These are phyloP conservation scores for Scutellaria minor DNA, from an alignment of 257 asterid genomes.

Conservation along the genomic window DNA sequence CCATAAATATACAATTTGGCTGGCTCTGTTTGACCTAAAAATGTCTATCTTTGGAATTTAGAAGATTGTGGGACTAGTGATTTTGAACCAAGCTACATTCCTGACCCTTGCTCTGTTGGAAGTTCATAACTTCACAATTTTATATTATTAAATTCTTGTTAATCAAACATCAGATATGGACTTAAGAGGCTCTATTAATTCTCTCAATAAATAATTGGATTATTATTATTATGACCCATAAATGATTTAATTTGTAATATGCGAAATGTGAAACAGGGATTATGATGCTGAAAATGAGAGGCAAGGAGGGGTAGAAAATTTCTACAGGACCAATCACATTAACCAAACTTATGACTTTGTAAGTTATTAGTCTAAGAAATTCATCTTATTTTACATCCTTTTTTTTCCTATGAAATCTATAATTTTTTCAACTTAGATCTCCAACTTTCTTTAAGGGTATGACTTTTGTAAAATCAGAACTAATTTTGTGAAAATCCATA, in stretches of 20 bases:
- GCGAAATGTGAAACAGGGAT: constrained; percentile 55
- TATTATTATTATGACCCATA: not conserved
- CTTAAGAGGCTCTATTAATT: too few relatives aligned
- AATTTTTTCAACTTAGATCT: too few relatives aligned
- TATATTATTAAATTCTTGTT: not conserved
- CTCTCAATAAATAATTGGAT: not conserved
- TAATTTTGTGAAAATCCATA: too few relatives aligned
- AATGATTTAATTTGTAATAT: not conserved
- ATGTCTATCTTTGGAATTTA: constrained; percentile 7
- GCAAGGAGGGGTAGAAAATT: constrained; percentile 70
- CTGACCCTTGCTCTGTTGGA: not conserved
- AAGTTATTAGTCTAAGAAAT: constrained; percentile 30
- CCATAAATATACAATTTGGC: too few relatives aligned
- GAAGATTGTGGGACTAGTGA: not conserved
- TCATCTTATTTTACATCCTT: too few relatives aligned
- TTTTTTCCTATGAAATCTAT: not conserved
- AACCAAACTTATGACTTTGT: constrained; percentile 75
- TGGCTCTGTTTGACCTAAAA: not conserved
- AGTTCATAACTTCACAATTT: not conserved
- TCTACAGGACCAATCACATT: constrained; percentile 74
- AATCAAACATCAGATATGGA: not conserved
- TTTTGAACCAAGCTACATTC: not conserved
- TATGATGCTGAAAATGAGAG: constrained; percentile 73
- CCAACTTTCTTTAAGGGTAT: too few relatives aligned
- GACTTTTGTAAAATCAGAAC: too few relatives aligned